A percentile compares a stretch with the other conserved stretches of the same genome.
Conservation (phyloP, 441 rosid species). For the Mallotus japonicus region DNA sequence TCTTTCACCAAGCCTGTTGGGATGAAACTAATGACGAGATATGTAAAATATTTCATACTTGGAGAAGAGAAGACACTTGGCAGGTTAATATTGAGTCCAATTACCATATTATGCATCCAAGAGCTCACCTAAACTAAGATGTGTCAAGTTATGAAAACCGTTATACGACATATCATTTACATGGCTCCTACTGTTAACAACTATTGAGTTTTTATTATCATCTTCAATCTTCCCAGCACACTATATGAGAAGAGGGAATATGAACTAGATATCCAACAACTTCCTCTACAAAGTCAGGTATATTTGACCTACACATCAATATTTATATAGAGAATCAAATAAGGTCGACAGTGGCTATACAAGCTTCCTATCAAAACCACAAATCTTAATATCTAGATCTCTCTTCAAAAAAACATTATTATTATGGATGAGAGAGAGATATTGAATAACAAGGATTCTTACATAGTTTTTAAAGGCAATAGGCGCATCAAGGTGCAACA, state of each 20-base stretch:
- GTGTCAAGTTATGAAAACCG: not conserved
- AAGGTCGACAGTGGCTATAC: too few species aligned
- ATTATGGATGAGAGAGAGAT: conserved; percentile 3
- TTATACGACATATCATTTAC: conserved; percentile 1
- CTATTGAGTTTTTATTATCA: not conserved
- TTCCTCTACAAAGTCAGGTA: not conserved
- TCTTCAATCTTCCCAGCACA: not conserved
- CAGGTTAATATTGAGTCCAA: not conserved
- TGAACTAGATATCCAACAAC: not conserved
- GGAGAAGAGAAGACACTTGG: not conserved
- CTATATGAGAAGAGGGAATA: not conserved
- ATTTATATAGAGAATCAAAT: not conserved
- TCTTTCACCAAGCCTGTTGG: not conserved
- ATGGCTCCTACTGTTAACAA: not conserved
- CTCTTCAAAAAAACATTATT: not conserved
- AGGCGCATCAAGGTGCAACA: too few species aligned
- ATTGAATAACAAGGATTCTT: not conserved
- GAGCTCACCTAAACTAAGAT: not conserved
- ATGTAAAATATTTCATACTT: not conserved
- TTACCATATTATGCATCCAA: not conserved
- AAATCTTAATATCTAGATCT: not conserved
- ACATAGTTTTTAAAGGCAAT: too few species aligned
- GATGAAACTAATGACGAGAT: not conserved
- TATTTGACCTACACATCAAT: not conserved
- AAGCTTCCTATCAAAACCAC: too few species aligned